These are phyloP conservation scores for Lipomyces starkeyi DNA, from an alignment of 805 yeast species.

Conservation along the genomic window DNA sequence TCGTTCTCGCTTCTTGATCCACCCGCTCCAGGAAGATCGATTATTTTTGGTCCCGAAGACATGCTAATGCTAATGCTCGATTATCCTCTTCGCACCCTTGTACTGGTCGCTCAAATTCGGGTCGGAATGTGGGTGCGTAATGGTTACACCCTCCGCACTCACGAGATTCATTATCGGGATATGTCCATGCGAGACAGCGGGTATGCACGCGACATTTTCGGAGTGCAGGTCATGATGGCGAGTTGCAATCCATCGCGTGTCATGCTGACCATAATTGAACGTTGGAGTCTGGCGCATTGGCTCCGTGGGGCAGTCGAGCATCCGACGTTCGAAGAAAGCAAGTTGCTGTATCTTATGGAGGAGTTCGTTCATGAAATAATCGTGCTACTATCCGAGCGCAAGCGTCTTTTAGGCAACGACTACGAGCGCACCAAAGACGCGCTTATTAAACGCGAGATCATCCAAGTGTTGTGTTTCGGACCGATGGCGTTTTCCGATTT, in stretches of 20 bases:
- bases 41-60: conserved; percentile 29
- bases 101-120: conserved; percentile 79
- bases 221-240: conserved; percentile 67
- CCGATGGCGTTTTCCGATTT: conserved; percentile 74
- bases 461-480: conserved; percentile 81
- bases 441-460: conserved; percentile 69
- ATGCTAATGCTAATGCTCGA: conserved; percentile 57
- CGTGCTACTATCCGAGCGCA: conserved; percentile 69
- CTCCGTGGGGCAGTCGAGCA: conserved; percentile 54
- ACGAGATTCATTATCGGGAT: conserved; percentile 76
- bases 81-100: conserved; percentile 77
- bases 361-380: conserved; percentile 76
- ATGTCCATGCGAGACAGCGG: conserved; percentile 85
- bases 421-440: conserved; percentile 51
- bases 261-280: conserved; percentile 61
- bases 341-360: conserved; percentile 70
- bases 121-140: conserved; percentile 95
- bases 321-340: conserved; percentile 46
- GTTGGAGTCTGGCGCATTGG: conserved; percentile 75
- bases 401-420: conserved; percentile 57
- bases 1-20: conserved; percentile 31
- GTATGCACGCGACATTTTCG: conserved; percentile 74
- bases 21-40: conserved; percentile 21
- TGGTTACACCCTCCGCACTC: conserved; percentile 81
- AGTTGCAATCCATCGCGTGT: conserved; percentile 62